Evolutionary conservation across 202 grass and related monocot species (phyloP), one percentile per base, ranked within the genome.

Genomic region (Dendrocalamus latiflorus): DNA sequence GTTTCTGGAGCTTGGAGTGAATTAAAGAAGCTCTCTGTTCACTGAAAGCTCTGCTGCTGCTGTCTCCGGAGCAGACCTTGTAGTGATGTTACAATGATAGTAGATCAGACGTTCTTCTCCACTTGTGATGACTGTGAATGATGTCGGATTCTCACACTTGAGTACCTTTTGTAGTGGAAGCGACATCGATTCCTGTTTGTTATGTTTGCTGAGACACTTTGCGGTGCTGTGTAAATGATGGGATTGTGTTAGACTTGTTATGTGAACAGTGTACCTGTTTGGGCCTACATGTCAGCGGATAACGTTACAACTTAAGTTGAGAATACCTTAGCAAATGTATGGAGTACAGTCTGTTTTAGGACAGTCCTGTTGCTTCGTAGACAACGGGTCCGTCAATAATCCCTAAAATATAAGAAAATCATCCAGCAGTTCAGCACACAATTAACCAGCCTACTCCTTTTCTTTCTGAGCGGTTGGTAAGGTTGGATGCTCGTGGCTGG

Each of bases 161-260:
- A 48, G 48, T 36, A 22, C 69, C 6, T 11, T 18, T 30, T 74
- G 56, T 56, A 66, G 78, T 3, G 48, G 88, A 89, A 89, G 88
- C 58, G 34, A 76, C 66, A 13, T 44, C 20, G 49, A 78, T 89
- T 89, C 78, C 66, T 51, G 47, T 34, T 48, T 77, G 87, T 66
- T 77, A 45, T 76, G 72, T 49, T 65, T 86, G 45, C 34, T 13
- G 6, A 34, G 55, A 62, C 5, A 18, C 30, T 41, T 70, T 21
- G 14, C 18, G 43, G 21, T 38, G 2, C 6, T 39, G 51, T 49
- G 50, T 37, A 84, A 16, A 68, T 69, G 74, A 5, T n/a, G 15
- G 64, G 36, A 11, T 38, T 1, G 14, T 13, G 53, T 13, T 59
- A 45, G 43, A 45, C 43, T 45, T 45, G 43, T 45, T 45, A 45